Evolutionary conservation across 75 land plant genomes (phyloP).

Genomic region (Gnetum montanum): DNA sequence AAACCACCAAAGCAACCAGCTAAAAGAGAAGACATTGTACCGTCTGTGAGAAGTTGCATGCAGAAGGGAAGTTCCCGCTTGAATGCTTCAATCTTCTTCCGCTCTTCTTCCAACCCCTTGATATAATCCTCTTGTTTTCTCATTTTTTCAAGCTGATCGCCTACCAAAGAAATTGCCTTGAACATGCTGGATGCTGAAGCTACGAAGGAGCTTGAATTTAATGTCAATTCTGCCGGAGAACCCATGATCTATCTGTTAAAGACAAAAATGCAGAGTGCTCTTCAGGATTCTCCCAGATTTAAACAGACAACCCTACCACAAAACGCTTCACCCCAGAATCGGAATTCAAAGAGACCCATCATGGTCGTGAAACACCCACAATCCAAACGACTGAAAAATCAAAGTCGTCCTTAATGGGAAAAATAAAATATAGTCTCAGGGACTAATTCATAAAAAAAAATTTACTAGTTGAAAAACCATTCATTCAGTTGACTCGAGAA

Average conservation of each 20-base stretch:
- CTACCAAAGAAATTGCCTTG: constrained; percentile 1
- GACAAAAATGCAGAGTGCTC: background rate
- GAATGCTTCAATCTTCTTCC: constrained; percentile 75
- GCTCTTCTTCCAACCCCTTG: constrained; percentile 51
- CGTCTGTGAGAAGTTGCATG: constrained; percentile 58
- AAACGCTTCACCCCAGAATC: background rate
- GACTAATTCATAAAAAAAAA: too few species aligned
- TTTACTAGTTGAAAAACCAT: too few species aligned
- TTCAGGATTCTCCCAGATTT: background rate
- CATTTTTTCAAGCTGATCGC: constrained; percentile 12
- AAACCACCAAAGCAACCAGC: background rate
- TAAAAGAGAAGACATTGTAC: constrained; percentile 14
- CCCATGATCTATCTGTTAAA: constrained; percentile 5
- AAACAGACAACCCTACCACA: background rate
- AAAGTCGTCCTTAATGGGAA: too few species aligned
- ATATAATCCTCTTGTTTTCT: constrained; percentile 28
- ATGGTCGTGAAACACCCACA: background rate
- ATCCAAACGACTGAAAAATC: background rate
- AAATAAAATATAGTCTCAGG: too few species aligned
- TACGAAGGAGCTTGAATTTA: background rate
- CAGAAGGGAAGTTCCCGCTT: constrained; percentile 82
- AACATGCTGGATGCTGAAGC: background rate
- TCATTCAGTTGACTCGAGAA: too few species aligned
- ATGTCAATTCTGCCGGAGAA: constrained; percentile 6
- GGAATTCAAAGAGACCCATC: background rate